These are phyloP conservation scores for Candida montana DNA, from an alignment of 805 yeast genomes.

Conservation along the genomic window DNA sequence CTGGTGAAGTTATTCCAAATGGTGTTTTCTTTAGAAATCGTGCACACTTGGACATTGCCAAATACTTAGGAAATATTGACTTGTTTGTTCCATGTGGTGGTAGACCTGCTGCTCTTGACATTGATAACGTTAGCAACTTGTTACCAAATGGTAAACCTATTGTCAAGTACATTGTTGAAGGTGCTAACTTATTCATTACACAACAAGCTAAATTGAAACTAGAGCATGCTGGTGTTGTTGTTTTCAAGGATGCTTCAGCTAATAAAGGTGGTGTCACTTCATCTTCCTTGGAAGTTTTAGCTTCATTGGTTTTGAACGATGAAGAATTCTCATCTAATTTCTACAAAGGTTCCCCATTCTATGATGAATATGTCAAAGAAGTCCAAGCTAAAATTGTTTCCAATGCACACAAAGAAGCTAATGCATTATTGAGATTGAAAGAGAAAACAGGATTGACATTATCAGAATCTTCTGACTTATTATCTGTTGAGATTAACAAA, in stretches of 20 bases:
- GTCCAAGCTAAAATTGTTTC: conserved; percentile 71
- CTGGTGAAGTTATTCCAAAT: conserved; percentile 65
- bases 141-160: conserved; percentile 73
- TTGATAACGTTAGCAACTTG: conserved; percentile 68
- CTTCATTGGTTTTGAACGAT: conserved; percentile 89
- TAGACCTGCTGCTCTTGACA: conserved; percentile 92
- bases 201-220: conserved; percentile 86
- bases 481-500: conserved; percentile 78
- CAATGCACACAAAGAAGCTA: conserved; percentile 83
- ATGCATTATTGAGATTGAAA: conserved; percentile 77
- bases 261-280: conserved; percentile 99
- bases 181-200: conserved; percentile 93
- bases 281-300: conserved; percentile 90
- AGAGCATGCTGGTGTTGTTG: conserved; percentile 80
- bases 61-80: conserved; percentile 61
- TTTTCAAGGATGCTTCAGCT: conserved; percentile 94
- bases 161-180: conserved; percentile 90
- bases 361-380: conserved; percentile 74
- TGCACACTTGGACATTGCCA: conserved; percentile 73
- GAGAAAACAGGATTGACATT: conserved; percentile 54
- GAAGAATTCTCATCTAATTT: conserved; percentile 71
- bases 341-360: conserved; percentile 68
- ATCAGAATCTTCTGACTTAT: conserved; percentile 71
- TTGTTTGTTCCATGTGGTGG: conserved; percentile 99
- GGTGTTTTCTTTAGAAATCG: conserved; percentile 89